These are phyloP conservation scores for Castanea sativa DNA, from an alignment of 306 rosid species.

Conservation along the genomic window DNA sequence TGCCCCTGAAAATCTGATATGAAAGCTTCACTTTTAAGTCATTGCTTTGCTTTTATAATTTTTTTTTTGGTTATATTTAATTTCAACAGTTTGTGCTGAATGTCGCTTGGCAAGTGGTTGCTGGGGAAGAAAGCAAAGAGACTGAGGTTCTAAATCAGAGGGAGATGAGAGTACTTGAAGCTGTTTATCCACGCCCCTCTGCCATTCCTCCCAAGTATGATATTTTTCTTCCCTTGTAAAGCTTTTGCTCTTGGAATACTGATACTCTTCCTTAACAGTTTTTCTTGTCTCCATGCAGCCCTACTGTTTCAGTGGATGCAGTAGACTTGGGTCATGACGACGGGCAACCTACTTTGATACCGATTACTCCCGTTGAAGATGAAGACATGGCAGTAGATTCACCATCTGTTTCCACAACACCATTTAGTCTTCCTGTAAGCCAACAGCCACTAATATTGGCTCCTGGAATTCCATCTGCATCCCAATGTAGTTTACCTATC, in stretches of 20 bases:
- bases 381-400: conserved; percentile 56
- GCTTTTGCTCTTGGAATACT: not conserved
- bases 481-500: conserved; percentile 23
- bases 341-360: conserved; percentile 48
- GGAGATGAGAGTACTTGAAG: conserved; percentile 91
- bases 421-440: conserved; percentile 22
- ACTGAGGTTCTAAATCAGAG: conserved; percentile 61
- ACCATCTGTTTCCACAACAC: conserved; percentile 26
- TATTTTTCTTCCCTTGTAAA: conserved; percentile 30
- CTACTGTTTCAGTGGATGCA: conserved; percentile 43
- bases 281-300: conserved; percentile 39
- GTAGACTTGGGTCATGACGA: conserved; percentile 38
- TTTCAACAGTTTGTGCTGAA: conserved; percentile 54
- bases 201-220: conserved; percentile 83
- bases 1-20: not conserved
- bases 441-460: conserved; percentile 29
- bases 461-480: conserved; percentile 30
- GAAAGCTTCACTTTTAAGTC: not conserved
- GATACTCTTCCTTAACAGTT: conserved; percentile 6
- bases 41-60: conserved; percentile 5
- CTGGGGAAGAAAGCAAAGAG: conserved; percentile 88
- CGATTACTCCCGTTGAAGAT: conserved; percentile 82
- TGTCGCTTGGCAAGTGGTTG: conserved; percentile 74
- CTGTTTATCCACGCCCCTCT: conserved; percentile 82
- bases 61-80: conserved; percentile 5